phyloP scores from a whole-genome alignment of 2,329 filamentous ascomycete genomes.

The Alternaria rosae region DNA sequence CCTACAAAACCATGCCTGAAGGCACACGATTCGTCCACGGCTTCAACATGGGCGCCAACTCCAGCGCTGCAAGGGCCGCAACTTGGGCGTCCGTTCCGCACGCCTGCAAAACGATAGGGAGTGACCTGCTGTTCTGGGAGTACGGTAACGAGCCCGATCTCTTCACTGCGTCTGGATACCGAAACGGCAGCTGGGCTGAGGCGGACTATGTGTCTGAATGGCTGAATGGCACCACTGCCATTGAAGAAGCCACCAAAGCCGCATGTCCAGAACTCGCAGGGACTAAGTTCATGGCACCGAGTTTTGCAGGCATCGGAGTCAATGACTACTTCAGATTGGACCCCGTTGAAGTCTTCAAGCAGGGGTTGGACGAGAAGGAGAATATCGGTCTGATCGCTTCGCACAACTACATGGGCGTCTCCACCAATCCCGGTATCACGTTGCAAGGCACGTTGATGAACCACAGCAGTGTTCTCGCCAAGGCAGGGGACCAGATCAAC shows the following conservation, averaged over 20 bases:
- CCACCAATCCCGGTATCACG: conserved; percentile 65
- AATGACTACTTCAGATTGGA: not conserved
- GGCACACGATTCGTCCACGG: conserved; percentile 65
- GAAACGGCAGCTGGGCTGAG: conserved; percentile 63
- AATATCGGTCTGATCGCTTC: conserved; percentile 61
- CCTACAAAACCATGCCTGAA: conserved; percentile 63
- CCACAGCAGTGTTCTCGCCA: conserved; percentile 59
- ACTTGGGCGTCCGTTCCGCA: conserved; percentile 63
- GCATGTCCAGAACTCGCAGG: not conserved
- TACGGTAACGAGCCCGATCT: conserved; percentile 71
- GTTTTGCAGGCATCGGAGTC: conserved; percentile 6
- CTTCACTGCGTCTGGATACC: conserved; percentile 59
- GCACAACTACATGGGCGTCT: conserved; percentile 70
- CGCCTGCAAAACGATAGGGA: conserved; percentile 63
- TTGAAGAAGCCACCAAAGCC: not conserved
- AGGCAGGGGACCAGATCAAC: conserved; percentile 29
- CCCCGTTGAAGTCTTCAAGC: not conserved
- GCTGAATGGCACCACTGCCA: conserved; percentile 7
- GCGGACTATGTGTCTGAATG: conserved; percentile 45
- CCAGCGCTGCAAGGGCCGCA: conserved; percentile 47
- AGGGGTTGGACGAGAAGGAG: conserved; percentile 35
- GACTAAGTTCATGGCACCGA: conserved; percentile 9
- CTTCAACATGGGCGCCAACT: conserved; percentile 66
- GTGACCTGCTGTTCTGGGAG: conserved; percentile 64
- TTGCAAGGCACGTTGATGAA: conserved; percentile 71